Conservation (phyloP, 169 alveolate genomes). For the Plasmodium sp. region DNA sequence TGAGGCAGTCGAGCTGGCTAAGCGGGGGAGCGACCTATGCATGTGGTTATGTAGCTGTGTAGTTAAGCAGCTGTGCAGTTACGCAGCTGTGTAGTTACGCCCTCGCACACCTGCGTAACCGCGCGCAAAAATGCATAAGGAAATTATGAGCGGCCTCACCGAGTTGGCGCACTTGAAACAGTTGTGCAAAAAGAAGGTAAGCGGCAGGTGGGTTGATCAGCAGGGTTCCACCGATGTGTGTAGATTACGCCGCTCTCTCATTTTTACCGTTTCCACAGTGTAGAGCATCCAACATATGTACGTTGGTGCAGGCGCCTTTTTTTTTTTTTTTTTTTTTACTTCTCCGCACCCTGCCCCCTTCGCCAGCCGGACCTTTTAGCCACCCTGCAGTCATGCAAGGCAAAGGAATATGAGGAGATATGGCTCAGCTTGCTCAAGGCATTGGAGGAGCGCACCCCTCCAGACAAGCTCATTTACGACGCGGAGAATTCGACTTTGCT, state of each 20-base stretch:
- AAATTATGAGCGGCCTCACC: not conserved
- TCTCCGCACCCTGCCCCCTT: not conserved
- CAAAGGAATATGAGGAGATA: conserved; percentile 19
- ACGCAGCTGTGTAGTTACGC: not conserved
- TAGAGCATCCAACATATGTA: not conserved
- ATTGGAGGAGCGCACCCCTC: conserved; percentile 18
- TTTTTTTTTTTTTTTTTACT: not conserved
- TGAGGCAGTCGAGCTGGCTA: not conserved
- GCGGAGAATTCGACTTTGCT: conserved; percentile 33
- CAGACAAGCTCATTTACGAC: conserved; percentile 27
- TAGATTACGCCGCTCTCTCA: too few relatives aligned
- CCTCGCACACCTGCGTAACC: not conserved
- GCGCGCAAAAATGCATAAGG: not conserved
- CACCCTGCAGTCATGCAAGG: conserved; percentile 13
- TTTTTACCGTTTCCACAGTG: not conserved
- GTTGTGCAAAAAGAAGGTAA: not conserved
- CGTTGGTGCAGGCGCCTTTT: not conserved
- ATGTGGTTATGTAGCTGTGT: too few relatives aligned
- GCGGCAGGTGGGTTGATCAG: not conserved
- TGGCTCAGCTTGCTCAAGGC: conserved; percentile 11
- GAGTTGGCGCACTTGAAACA: not conserved
- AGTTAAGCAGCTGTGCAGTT: too few relatives aligned
- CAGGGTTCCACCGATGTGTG: not conserved
- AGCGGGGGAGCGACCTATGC: not conserved
- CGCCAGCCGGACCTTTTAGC: conserved; percentile 8